Evolutionary conservation across 306 rosid species (phyloP).

Genomic region (Amphicarpaea edgeworthii): DNA sequence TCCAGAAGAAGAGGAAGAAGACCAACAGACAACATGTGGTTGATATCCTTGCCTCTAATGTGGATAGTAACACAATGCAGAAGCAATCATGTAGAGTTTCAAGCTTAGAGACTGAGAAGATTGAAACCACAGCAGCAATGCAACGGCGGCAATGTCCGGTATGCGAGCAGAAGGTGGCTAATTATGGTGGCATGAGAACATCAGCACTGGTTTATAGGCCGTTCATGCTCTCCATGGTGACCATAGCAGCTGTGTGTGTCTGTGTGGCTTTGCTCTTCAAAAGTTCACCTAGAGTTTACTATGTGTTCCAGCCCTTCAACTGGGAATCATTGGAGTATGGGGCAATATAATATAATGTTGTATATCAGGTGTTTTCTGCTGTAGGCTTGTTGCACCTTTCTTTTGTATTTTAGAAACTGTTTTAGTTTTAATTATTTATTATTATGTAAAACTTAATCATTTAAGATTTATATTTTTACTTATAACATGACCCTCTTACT

Average conservation of each 20-base stretch:
- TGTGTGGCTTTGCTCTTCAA: conserved; percentile 91
- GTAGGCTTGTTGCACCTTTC: neutral
- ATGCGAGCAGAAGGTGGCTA: conserved; percentile 60
- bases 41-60: conserved; percentile 61
- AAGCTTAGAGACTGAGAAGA: conserved; percentile 63
- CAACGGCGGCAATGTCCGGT: conserved; percentile 48
- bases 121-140: conserved; percentile 27
- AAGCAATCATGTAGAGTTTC: conserved; percentile 54
- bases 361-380: conserved; percentile 18
- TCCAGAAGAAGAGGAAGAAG: conserved; percentile 72
- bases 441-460: too few relatives aligned
- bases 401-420: conserved; percentile 3
- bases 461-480: too few relatives aligned
- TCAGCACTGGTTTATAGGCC: conserved; percentile 76
- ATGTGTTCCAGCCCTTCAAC: conserved; percentile 74
- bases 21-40: conserved; percentile 62
- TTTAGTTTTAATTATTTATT: too few relatives aligned
- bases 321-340: conserved; percentile 87
- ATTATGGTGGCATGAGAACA: conserved; percentile 52
- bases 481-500: too few relatives aligned
- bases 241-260: conserved; percentile 88
- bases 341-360: conserved; percentile 57
- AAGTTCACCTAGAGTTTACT: conserved; percentile 77
- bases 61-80: conserved; percentile 54
- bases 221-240: conserved; percentile 80